Base-by-base conservation (phyloP, 495 filamentous ascomycete genomes). In the Penicillium turbatum region DNA sequence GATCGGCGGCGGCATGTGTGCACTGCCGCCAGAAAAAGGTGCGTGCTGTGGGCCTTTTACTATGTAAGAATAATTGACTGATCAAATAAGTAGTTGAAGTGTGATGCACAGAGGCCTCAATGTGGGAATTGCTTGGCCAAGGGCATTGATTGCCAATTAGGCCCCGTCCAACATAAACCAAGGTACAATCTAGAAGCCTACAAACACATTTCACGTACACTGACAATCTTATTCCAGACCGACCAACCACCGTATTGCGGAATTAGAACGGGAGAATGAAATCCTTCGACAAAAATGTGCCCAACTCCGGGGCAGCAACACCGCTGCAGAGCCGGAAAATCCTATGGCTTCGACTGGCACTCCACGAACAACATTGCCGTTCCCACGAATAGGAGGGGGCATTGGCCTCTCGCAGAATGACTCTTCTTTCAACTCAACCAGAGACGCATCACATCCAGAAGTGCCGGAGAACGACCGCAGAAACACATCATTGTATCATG, bases 21-120 rank as follows among this genome's bases (percentile, higher is more conserved):
- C 64, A 61, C 37, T 69, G 66, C 24, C 66, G 66, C 6, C 49
- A 61, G 26, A 66, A 66, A 32, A 69, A 69, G 61, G 66, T 69
- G 48, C 48, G 32, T 7, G 16, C 36, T 10, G 5, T 31, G 4
- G 6, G 17, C 16, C 16, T 53, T 10, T 5, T 16, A 37, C n/a
- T 35, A 24, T 8, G 4, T 9, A 10, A 1, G 6, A 6, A 9
- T 11, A 10, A 12, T 15, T 29, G 4, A 31, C 15, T 24, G 9
- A 41, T 51, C 17, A 21, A 29, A 46, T 31, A 5, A 27, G 45
- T 47, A 69, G 66, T 56, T 69, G 38, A 69, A 69, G 24, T 69
- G 66, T 38, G 66, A 69, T 58, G 56, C 56, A 11, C 56, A 61
- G 8, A 60, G 57, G 30, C 66, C 66, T 2, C 46, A 51, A 5